Base-by-base conservation (phyloP, 768 basidiomycete species). In the Glaciozyma antarctica region DNA sequence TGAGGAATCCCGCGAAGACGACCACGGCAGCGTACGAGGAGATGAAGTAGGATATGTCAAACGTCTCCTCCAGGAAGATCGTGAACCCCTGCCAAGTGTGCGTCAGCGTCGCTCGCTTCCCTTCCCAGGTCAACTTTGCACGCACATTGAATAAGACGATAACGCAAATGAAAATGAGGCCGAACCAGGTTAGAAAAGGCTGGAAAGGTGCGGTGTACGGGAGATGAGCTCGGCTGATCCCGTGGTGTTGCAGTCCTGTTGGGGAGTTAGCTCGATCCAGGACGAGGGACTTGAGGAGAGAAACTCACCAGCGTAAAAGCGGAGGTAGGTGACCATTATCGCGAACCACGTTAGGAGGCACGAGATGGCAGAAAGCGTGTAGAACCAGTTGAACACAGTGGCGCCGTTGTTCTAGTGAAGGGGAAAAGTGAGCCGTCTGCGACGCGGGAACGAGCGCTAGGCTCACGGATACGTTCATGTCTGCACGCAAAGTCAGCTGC, bases 211-310 rank as follows among this genome's bases (percentile, higher is more conserved):
- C n/a, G n/a, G n/a, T n/a, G n/a, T n/a, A n/a, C n/a, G n/a, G n/a
- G 7, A 97, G 80, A 8, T 77, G 81, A 19, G 61, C 77, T 54
- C 93, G 82, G 73, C 87, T 81, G 72, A 86, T 82, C 16, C 88
- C 88, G 75, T 97, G 94, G 4, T 74, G 83, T 75, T 86, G 85
- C 78, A 87, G 73, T 64, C 91, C 94, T n/a, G 80, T 76, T 76
- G 90, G 81, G 81, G n/a, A n/a, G n/a, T n/a, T n/a, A n/a, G n/a
- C n/a, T n/a, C n/a, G n/a, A n/a, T n/a, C n/a, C n/a, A n/a, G n/a
- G n/a, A n/a, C n/a, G n/a, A n/a, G n/a, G n/a, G n/a, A n/a, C n/a
- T n/a, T n/a, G n/a, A n/a, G n/a, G n/a, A n/a, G n/a, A n/a, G n/a
- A n/a, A n/a, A n/a, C n/a, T n/a, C n/a, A n/a, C n/a, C n/a, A n/a